Conservation (phyloP, 169 alveolate genomes). For the Eimeria acervulina region DNA sequence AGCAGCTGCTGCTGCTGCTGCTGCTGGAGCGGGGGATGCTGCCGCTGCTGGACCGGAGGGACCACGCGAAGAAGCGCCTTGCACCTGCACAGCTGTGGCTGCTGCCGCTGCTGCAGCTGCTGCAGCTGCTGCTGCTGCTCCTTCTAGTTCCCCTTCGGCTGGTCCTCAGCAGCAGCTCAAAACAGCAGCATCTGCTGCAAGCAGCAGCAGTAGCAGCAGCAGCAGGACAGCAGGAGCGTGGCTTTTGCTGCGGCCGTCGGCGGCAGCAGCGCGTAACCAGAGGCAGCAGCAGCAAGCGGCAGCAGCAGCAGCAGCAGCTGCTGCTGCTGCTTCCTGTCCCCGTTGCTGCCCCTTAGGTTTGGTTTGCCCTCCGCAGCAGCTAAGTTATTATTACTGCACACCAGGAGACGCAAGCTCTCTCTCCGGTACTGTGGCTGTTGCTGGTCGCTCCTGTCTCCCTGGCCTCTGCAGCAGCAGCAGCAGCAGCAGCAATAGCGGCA, state of each 20-base stretch:
- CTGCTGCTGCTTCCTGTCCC: not conserved
- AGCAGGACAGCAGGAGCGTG: not conserved
- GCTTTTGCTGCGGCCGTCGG: not conserved
- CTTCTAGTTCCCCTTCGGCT: not conserved
- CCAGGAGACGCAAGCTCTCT: not conserved
- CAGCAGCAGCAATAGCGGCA: not conserved
- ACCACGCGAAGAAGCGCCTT: not conserved
- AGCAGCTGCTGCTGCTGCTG: conserved; percentile 1
- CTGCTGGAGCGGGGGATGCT: conserved; percentile 13
- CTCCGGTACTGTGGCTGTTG: not conserved
- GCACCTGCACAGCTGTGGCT: conserved; percentile 31
- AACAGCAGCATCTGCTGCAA: not conserved
- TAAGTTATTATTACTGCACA: not conserved
- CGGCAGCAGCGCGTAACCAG: not conserved
- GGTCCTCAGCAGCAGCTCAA: not conserved
- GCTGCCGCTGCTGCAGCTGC: conserved; percentile 39
- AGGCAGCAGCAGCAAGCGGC: no score
- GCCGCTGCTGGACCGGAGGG: not conserved
- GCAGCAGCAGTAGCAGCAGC: not conserved
- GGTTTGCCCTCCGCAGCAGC: not conserved
- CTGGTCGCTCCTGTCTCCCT: not conserved
- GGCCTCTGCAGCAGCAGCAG: conserved; percentile 9
- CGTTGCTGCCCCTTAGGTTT: conserved; percentile 24
- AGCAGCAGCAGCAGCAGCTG: not conserved
- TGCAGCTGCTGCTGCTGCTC: conserved; percentile 27